Evolutionary conservation across 306 rosid genomes (phyloP), one percentile per base, ranked within the genome.

Genomic region (Pterocarpus macrocarpus): DNA sequence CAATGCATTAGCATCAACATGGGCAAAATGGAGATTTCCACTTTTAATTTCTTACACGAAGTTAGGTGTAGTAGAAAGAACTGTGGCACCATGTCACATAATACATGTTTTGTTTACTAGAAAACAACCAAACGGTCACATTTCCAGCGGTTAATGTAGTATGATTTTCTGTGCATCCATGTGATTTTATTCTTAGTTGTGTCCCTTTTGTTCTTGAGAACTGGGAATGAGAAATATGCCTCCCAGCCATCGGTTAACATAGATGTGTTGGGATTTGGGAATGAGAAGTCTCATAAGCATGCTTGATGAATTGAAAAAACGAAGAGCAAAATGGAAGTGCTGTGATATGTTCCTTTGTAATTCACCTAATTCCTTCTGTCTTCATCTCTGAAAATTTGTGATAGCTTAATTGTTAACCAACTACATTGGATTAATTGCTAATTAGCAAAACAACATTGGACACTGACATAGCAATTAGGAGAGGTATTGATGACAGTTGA

Each of bases 61-160:
- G 87, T 76, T 83, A 86, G 87, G 78, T 67, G 85, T 73, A 69
- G 33, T 82, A 75, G 71, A 77, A 79, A 75, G 75, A 70, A 83
- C 86, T 47, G 55, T 65, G 80, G 61, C 59, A 65, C 16, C 22
- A 7, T 66, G 62, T 66, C 67, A 77, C 70, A 83, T 49, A 56
- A 79, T 79, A 78, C 79, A 65, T 73, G 83, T 83, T 77, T 16
- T 83, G 82, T 83, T 73, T 79, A 80, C 79, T 79, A 79, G 84
- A 83, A 22, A 64, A 75, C 78, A 74, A 69, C 73, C 61, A 28
- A 52, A 62, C 65, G 38, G 62, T 64, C 28, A 7, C 76, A 75
- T 73, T 71, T 80, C 35, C n/a, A 47, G 36, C 73, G 73, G 63
- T 74, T 80, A 80, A 80, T 80, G 87, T 68, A 43, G 70, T 79